Percentiles rank a stretch among this genome's conserved stretches.
Conservation (phyloP, 2,329 filamentous ascomycete species). For the Zasmidium cellare region DNA sequence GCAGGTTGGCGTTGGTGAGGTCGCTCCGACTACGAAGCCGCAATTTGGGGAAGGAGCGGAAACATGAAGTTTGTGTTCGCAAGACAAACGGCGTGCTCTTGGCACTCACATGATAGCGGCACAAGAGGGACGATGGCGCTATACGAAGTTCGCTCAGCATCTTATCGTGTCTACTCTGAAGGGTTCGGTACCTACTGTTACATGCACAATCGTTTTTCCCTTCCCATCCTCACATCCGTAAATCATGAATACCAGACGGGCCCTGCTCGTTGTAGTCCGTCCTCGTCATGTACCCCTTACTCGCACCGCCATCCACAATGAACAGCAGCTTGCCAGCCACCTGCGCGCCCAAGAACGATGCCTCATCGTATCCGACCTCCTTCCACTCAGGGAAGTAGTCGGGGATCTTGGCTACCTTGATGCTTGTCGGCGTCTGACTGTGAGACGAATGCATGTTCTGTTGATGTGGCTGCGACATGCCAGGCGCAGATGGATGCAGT, state of each 20-base stretch:
- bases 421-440: slow-evolving; percentile 77
- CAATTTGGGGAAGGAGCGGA: too few species aligned
- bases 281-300: slow-evolving; percentile 68
- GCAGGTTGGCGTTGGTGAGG: too few species aligned
- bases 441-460: slow-evolving; percentile 53
- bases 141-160: too few species aligned
- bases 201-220: too few species aligned
- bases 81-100: too few species aligned
- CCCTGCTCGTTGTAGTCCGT: slow-evolving; percentile 69
- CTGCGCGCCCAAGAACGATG: slow-evolving; percentile 82
- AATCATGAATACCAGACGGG: slow-evolving; percentile 64
- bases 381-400: slow-evolving; percentile 92
- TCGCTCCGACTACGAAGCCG: too few species aligned
- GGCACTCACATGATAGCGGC: too few species aligned
- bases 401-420: slow-evolving; percentile 75
- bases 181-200: too few species aligned
- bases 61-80: too few species aligned
- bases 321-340: slow-evolving; percentile 78
- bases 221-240: slow-evolving; percentile 18
- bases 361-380: slow-evolving; percentile 72
- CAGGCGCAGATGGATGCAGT: slow-evolving; percentile 40
- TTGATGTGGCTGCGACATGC: slow-evolving; percentile 30
- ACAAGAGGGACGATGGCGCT: too few species aligned
- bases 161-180: too few species aligned
- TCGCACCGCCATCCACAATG: slow-evolving; percentile 65